These are phyloP conservation scores for Lojkania enalia DNA, from an alignment of 2,329 filamentous ascomycete genomes.

Conservation along the genomic window DNA sequence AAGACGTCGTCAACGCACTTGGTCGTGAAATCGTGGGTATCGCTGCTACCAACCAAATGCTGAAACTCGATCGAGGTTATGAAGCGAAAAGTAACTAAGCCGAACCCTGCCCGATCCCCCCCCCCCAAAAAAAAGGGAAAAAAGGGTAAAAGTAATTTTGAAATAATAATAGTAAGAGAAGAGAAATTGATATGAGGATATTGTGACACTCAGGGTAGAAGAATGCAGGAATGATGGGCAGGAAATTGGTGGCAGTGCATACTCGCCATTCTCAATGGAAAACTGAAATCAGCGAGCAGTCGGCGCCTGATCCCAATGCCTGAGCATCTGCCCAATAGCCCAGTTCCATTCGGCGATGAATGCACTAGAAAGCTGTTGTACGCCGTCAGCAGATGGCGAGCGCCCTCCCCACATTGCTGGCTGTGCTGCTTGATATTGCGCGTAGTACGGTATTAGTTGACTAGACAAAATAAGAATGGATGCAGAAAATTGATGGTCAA, in stretches of 20 bases:
- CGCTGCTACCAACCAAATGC: not conserved
- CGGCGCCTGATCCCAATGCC: constrained; percentile 68
- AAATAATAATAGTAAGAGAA: not conserved
- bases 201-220: not conserved
- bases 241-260: too few species aligned
- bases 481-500: not conserved
- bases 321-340: constrained; percentile 67
- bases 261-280: too few species aligned
- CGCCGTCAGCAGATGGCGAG: constrained; percentile 59
- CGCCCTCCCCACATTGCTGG: constrained; percentile 71
- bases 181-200: not conserved
- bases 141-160: not conserved
- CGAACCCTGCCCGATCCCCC: too few species aligned
- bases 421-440: constrained; percentile 62
- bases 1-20: not conserved
- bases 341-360: constrained; percentile 69
- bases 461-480: constrained; percentile 43
- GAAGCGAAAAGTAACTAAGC: too few species aligned
- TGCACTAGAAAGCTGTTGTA: constrained; percentile 62
- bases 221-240: not conserved
- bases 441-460: constrained; percentile 63
- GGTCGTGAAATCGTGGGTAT: constrained; percentile 6
- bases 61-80: too few species aligned
- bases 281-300: constrained; percentile 14
- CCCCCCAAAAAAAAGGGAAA: not conserved